These are phyloP conservation scores for Amoebophrya sp. DNA, from an alignment of 169 alveolate species.

Conservation along the genomic window DNA sequence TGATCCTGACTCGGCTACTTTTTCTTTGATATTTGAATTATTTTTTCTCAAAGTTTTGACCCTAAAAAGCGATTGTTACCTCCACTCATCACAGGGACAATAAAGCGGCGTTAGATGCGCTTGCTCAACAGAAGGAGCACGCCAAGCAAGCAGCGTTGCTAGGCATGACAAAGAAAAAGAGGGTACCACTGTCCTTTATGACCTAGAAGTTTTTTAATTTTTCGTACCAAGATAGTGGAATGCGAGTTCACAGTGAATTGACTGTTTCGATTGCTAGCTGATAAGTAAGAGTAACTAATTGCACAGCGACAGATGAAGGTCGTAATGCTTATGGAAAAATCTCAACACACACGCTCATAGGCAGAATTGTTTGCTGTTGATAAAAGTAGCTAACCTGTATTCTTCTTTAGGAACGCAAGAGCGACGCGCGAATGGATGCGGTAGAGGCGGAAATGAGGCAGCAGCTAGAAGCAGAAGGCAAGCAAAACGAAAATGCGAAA, in stretches of 20 bases:
- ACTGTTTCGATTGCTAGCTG: not conserved
- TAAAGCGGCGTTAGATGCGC: not conserved
- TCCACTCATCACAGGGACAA: not conserved
- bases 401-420: not conserved
- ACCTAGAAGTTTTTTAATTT: not conserved
- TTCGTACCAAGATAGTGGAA: not conserved
- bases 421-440: not conserved
- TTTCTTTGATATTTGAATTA: too few species aligned
- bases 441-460: constrained; percentile 20
- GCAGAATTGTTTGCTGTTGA: not conserved
- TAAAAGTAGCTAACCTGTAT: too few species aligned
- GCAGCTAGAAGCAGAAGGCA: not conserved
- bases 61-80: not conserved
- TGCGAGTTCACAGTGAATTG: not conserved
- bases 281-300: not conserved
- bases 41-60: not conserved
- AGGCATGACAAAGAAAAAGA: not conserved
- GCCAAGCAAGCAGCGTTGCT: not conserved
- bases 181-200: not conserved
- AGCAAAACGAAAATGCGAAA: not conserved
- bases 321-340: not conserved
- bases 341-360: not conserved
- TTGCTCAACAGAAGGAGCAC: not conserved
- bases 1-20: not conserved
- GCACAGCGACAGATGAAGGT: not conserved